A percentile compares a stretch with the other conserved stretches of the same genome.
phyloP scores from a whole-genome alignment of 2,329 filamentous ascomycete genomes.

The Reticulascus tulasneorum region DNA sequence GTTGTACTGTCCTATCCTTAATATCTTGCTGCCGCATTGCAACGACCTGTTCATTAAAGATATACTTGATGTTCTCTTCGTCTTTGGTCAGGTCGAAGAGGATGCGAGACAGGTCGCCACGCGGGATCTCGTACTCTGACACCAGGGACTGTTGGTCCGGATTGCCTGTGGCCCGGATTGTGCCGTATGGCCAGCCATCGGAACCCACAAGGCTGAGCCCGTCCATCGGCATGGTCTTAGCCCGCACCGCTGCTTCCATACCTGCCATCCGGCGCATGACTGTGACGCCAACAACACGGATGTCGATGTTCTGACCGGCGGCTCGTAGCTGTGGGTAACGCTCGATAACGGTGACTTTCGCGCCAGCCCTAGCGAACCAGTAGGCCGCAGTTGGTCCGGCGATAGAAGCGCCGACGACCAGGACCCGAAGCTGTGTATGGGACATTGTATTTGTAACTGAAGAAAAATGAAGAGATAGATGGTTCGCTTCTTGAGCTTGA shows the following conservation, averaged over 20 bases:
- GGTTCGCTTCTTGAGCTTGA: too few species aligned
- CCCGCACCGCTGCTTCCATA: conserved; percentile 30
- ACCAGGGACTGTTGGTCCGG: conserved; percentile 38
- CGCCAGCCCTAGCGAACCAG: conserved; percentile 4
- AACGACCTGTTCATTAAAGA: too few species aligned
- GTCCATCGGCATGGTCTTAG: conserved; percentile 36
- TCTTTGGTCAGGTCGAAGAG: conserved; percentile 31
- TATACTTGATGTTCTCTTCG: conserved; percentile 17
- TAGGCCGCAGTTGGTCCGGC: conserved; percentile 5
- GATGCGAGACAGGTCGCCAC: conserved; percentile 44
- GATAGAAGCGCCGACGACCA: conserved; percentile 16
- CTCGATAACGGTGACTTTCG: conserved; percentile 4
- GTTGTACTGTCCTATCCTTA: too few species aligned
- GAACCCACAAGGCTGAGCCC: conserved; percentile 37
- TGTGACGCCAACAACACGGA: conserved; percentile 37
- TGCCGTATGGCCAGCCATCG: conserved; percentile 30
- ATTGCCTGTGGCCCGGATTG: conserved; percentile 27
- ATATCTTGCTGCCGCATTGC: too few species aligned
- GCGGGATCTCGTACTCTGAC: conserved; percentile 51
- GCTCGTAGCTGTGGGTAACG: conserved; percentile 30
- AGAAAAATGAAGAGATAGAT: too few species aligned
- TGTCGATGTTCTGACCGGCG: conserved; percentile 41
- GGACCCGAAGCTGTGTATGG: too few species aligned
- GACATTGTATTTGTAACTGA: too few species aligned
- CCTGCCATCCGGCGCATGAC: conserved; percentile 36